Percentiles rank a stretch among this genome's conserved stretches.
Evolutionary conservation across 257 asterid species (phyloP).

Genomic region (Cruciata laevipes): DNA sequence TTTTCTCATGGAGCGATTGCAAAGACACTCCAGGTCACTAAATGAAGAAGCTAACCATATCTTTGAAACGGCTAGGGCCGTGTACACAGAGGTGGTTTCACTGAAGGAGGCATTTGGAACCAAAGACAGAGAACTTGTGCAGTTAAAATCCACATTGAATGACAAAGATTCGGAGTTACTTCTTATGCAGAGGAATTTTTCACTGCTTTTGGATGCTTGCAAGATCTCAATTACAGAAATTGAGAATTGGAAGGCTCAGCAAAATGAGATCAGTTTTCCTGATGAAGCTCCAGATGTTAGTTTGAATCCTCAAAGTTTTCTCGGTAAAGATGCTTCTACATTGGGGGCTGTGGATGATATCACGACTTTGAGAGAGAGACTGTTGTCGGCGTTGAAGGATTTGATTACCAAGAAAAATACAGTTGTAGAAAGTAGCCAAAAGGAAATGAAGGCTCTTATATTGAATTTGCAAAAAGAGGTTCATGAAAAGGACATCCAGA

Average conservation of each 20-base stretch:
- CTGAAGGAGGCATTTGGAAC: conserved; percentile 50
- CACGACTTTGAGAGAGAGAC: conserved; percentile 39
- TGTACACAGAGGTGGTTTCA: conserved; percentile 41
- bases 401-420: conserved; percentile 50
- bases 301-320: conserved; percentile 29
- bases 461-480: conserved; percentile 82
- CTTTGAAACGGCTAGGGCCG: conserved; percentile 42
- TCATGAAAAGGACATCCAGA: conserved; percentile 81
- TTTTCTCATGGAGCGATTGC: conserved; percentile 50
- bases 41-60: conserved; percentile 51
- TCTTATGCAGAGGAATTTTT: conserved; percentile 35
- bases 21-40: conserved; percentile 45
- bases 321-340: conserved; percentile 26
- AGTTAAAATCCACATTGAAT: conserved; percentile 40
- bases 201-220: conserved; percentile 61
- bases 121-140: conserved; percentile 37
- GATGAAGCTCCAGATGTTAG: conserved; percentile 30
- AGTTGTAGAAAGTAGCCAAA: conserved; percentile 50
- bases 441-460: conserved; percentile 66
- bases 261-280: conserved; percentile 32
- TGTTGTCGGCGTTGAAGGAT: conserved; percentile 50
- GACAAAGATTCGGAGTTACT: conserved; percentile 67
- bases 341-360: conserved; percentile 41
- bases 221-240: conserved; percentile 48
- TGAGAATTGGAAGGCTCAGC: conserved; percentile 44